Evolutionary conservation across 768 basidiomycete species (phyloP).

Genomic region (Punctularia strigosozonata): DNA sequence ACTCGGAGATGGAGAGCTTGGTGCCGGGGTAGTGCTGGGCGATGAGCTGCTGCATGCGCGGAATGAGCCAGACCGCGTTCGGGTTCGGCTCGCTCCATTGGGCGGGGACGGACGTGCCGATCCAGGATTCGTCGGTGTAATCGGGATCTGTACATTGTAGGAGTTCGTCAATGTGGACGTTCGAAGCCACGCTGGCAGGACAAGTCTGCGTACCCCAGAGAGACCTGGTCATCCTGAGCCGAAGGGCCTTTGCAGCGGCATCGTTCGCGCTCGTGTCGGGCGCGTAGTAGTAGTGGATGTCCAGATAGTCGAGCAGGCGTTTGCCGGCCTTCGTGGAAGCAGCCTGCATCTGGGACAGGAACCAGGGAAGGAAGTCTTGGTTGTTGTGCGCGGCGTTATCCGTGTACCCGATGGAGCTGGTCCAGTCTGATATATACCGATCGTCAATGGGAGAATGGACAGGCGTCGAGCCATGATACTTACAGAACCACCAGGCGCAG

Average conservation of each 20-base stretch:
- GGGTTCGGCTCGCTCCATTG: conserved; percentile 38
- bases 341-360: conserved; percentile 35
- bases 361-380: conserved; percentile 45
- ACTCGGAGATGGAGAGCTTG: conserved; percentile 42
- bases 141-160: conserved; percentile 26
- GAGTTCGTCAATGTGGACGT: conserved; percentile 1
- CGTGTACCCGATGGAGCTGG: conserved; percentile 31
- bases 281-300: conserved; percentile 45
- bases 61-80: conserved; percentile 30
- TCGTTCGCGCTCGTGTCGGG: conserved; percentile 42
- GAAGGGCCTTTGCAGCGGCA: conserved; percentile 35
- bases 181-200: no score
- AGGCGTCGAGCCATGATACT: background rate
- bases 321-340: conserved; percentile 23
- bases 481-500: conserved; percentile 19
- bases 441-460: background rate
- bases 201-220: conserved; percentile 25
- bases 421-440: conserved; percentile 39
- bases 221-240: conserved; percentile 37
- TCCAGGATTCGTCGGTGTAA: conserved; percentile 46
- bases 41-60: conserved; percentile 39
- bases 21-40: conserved; percentile 40
- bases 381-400: conserved; percentile 41
- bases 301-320: conserved; percentile 41
- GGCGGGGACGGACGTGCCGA: conserved; percentile 26